phyloP scores from a whole-genome alignment of 2,329 filamentous ascomycete species.

The Fusarium globosum region DNA sequence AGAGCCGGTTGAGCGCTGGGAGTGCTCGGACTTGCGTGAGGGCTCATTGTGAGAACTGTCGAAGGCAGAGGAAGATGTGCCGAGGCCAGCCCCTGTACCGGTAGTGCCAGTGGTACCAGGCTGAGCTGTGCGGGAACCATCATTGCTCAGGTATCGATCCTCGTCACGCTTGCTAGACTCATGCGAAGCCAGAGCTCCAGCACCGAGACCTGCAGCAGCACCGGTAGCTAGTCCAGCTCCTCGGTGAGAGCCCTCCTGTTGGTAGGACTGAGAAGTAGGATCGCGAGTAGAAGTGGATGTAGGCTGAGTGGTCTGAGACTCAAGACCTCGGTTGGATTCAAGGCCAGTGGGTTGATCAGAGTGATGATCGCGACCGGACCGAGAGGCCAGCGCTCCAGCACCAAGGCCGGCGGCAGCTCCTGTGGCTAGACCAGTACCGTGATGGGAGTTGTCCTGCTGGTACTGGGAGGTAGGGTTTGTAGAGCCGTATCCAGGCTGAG shows the following conservation, averaged over 20 bases:
- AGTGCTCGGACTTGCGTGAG: neutral
- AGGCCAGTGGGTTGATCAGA: neutral
- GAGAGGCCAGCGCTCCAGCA: neutral
- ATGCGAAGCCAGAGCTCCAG: conserved; percentile 17
- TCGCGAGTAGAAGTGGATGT: neutral
- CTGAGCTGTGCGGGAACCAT: neutral
- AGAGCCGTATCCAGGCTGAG: neutral
- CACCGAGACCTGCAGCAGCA: conserved; percentile 21
- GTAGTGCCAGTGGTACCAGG: neutral
- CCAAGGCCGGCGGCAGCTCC: conserved; percentile 6
- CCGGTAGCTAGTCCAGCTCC: neutral
- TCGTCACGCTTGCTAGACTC: neutral
- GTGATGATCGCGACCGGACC: neutral
- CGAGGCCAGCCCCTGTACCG: neutral
- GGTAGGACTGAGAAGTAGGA: neutral
- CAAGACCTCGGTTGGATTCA: neutral
- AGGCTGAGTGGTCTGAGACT: neutral
- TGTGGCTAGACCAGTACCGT: neutral
- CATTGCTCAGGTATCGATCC: neutral
- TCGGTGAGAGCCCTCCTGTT: neutral
- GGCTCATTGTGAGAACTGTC: neutral
- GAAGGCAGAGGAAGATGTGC: neutral
- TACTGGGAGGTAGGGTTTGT: neutral
- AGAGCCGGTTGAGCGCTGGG: neutral
- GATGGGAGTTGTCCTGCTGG: neutral